Evolutionary conservation across 306 rosid genomes (phyloP).

Genomic region (Parietaria judaica): DNA sequence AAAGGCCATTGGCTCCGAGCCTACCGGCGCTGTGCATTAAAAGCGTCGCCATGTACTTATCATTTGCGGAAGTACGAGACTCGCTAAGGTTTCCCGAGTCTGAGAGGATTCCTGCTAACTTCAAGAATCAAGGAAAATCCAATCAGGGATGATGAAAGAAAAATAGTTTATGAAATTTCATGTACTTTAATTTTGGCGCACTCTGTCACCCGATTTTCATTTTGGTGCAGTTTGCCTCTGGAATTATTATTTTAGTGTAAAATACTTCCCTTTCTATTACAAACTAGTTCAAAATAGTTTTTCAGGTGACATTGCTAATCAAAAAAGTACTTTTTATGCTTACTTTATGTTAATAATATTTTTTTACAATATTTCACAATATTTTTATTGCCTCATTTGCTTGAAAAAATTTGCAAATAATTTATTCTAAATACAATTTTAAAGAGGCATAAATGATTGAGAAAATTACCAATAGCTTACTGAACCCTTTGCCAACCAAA

Average conservation of each 20-base stretch:
- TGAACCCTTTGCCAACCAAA: conserved; percentile 61
- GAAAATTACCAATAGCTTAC: conserved; percentile 58
- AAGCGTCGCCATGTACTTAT: conserved; percentile 69
- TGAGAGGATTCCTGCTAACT: conserved; percentile 72
- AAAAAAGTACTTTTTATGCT: no score
- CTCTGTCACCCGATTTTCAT: no score
- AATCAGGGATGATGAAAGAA: background rate
- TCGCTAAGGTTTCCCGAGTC: conserved; percentile 53
- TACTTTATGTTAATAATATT: no score
- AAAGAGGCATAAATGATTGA: background rate
- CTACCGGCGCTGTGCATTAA: conserved; percentile 84
- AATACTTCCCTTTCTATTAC: no score
- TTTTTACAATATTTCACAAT: no score
- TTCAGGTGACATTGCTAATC: no score
- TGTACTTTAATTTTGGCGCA: no score
- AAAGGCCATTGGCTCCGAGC: conserved; percentile 69
- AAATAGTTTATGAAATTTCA: no score
- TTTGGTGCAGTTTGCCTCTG: no score
- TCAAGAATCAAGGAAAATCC: conserved; percentile 20
- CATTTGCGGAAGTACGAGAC: conserved; percentile 50
- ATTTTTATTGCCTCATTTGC: no score
- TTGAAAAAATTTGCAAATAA: background rate
- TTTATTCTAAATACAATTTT: background rate
- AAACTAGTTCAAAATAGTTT: no score
- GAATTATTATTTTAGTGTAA: no score